These are phyloP conservation scores for Globisporangium barbulae DNA, from an alignment of 352 stramenopile genomes.

Conservation along the genomic window DNA sequence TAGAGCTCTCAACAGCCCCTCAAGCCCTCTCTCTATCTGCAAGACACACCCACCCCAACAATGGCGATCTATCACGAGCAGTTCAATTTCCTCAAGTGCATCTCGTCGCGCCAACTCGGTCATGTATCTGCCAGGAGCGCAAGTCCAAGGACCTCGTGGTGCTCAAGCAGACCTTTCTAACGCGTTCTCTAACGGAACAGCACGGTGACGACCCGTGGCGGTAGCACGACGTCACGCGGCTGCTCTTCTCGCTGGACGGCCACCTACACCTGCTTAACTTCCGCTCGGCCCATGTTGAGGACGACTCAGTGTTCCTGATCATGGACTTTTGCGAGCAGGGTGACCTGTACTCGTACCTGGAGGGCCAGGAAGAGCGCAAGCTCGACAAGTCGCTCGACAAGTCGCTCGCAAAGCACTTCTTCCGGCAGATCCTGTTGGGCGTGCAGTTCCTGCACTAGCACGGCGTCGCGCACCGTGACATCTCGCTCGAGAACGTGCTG, in stretches of 20 bases:
- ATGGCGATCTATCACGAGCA: conserved; percentile 8
- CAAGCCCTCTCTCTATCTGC: neutral
- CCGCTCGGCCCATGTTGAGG: conserved; percentile 37
- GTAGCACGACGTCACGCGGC: conserved; percentile 18
- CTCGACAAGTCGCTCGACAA: conserved; percentile 10
- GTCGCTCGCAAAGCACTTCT: conserved; percentile 15
- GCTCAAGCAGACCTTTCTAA: conserved; percentile 21
- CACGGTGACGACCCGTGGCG: conserved; percentile 15
- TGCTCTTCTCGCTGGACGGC: conserved; percentile 23
- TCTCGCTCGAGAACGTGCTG: conserved; percentile 18
- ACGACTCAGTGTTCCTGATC: conserved; percentile 42
- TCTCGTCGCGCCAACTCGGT: conserved; percentile 2
- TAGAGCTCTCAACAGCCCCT: neutral
- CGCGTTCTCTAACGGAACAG: conserved; percentile 2
- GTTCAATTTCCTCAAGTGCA: conserved; percentile 6
- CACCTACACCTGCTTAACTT: conserved; percentile 49
- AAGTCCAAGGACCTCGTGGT: conserved; percentile 16
- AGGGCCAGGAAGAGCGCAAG: neutral
- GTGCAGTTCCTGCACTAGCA: conserved; percentile 15
- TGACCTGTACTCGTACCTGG: conserved; percentile 47
- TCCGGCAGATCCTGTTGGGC: conserved; percentile 14
- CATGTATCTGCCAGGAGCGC: conserved; percentile 19
- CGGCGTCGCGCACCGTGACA: conserved; percentile 12
- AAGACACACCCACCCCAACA: neutral
- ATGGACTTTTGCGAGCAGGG: conserved; percentile 58